Evolutionary conservation across 345 rosid species (phyloP), one percentile per base, ranked within the genome.

Genomic region (Citrus australasica): DNA sequence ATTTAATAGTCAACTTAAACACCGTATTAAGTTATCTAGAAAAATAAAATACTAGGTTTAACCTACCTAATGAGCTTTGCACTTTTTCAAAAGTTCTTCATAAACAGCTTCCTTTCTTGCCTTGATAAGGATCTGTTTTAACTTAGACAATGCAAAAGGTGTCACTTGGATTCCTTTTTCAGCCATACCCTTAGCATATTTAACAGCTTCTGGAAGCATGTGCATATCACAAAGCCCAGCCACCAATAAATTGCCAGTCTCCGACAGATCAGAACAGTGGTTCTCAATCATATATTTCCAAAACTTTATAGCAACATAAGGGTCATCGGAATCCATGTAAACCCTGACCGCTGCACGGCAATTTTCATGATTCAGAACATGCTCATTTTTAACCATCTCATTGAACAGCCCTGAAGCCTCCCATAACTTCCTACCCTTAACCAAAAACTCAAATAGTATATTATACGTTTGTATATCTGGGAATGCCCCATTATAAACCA

Each of bases 181-280:
- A 69, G 88, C 80, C 88, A 89, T 86, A 77, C 76, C 87, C 67
- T 84, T 86, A 0, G 91, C 86, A 84, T 89, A 87, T 77, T 89
- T 89, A 21, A 83, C 90, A 32, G 94, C 91, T 84, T 88, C 94
- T 5, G 89, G 91, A 80, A 85, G 80, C 89, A 82, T 82, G 9
- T 75, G 67, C 35, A 81, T 74, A 72, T 87, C 85, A 65, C 87
- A 64, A 37, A 89, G 92, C 80, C 86, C 90, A 48, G 24, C 77
- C 55, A 87, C 77, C 87, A 89, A 75, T 35, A 83, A 32, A 83
- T 89, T 88, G 32, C 90, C 94, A 35, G 82, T 86, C 71, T 86
- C 90, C 66, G 88, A 86, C 81, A 91, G 73, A 64, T 81, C 86
- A 13, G 83, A 77, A 35, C 77, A 58, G 79, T 91, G 74, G 80